A percentile compares a stretch with the other conserved stretches of the same genome.
These are phyloP conservation scores for Alternaria ventricosa DNA, from an alignment of 2,329 filamentous ascomycete genomes.

Conservation along the genomic window DNA sequence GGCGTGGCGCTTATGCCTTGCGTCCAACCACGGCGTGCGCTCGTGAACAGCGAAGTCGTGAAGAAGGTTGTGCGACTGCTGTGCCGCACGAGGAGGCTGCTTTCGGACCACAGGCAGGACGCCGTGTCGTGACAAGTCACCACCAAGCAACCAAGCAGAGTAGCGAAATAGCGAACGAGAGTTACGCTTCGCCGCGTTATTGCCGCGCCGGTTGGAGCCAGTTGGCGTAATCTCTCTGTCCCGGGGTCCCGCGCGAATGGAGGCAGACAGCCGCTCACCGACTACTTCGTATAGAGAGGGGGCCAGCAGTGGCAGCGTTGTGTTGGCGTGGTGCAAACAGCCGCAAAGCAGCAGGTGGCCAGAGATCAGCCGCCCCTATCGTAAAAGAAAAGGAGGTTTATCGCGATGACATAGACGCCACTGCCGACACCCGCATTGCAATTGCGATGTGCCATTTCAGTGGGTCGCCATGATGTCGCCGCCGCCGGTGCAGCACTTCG, in stretches of 20 bases:
- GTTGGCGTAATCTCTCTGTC: constrained; percentile 16
- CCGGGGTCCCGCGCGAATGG: constrained; percentile 5
- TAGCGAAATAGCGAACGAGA: background rate
- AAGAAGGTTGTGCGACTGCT: background rate
- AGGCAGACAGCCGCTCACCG: constrained; percentile 2
- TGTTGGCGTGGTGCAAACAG: background rate
- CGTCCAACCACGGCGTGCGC: background rate
- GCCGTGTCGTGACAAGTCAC: constrained; percentile 1
- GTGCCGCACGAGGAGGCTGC: background rate
- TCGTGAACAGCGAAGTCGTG: background rate
- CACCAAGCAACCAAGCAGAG: constrained; percentile 2
- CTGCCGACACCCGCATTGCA: constrained; percentile 8
- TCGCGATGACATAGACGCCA: background rate
- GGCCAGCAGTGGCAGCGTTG: background rate
- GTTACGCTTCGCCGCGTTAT: constrained; percentile 6
- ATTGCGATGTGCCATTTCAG: constrained; percentile 9
- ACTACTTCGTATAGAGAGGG: background rate
- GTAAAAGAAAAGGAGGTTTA: background rate
- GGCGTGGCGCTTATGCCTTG: background rate
- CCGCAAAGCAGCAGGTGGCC: background rate
- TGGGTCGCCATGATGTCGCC: constrained; percentile 5
- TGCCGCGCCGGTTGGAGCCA: constrained; percentile 13
- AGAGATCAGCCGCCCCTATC: background rate
- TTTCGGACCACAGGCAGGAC: background rate
- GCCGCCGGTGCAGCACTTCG: background rate